Base-by-base conservation (phyloP, 1,284 basidiomycete species). In the Ustilago esculenta region DNA sequence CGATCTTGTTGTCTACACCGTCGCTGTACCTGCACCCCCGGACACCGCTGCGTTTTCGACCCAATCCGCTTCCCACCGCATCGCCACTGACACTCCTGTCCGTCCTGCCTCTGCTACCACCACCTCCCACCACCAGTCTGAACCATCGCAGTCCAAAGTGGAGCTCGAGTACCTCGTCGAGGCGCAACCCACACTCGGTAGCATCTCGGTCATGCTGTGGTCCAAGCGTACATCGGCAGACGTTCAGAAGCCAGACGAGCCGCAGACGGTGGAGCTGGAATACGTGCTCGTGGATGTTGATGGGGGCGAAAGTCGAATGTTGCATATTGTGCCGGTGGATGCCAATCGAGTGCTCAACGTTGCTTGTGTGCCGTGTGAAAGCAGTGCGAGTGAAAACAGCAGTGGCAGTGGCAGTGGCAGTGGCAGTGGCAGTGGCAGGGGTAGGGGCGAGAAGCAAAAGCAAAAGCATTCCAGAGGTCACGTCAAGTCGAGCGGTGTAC, bases 161-260 rank as follows among this genome's bases (percentile, higher is more conserved):
- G 56, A 56, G 4, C 45, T 73, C 37, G 60, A 56, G 24, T 72
- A 21, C 53, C 41, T 68, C n/a, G 68, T 45, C 46, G 72, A 74
- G 44, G 45, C 64, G 5, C 72, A 74, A 40, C 55, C 50, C 21
- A 33, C 50, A 11, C 37, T 74, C 10, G 68, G 68, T 1, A 23
- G 29, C 12, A 33, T 74, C n/a, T 59, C 58, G 14, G 51, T 74
- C 15, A 21, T 67, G 21, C 35, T 74, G 5, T 71, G 68, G 58
- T 30, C 35, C 8, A 12, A 21, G n/a, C n/a, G n/a, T n/a, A n/a
- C n/a, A n/a, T n/a, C n/a, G n/a, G n/a, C n/a, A n/a, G n/a, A n/a
- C n/a, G n/a, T n/a, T n/a, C n/a, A n/a, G n/a, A n/a, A n/a, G n/a
- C n/a, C n/a, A n/a, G n/a, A n/a, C n/a, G n/a, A n/a, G n/a, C n/a